phyloP scores from a whole-genome alignment of 192 early-diverging fungal genomes.

The Bifiguratus adelaidae region DNA sequence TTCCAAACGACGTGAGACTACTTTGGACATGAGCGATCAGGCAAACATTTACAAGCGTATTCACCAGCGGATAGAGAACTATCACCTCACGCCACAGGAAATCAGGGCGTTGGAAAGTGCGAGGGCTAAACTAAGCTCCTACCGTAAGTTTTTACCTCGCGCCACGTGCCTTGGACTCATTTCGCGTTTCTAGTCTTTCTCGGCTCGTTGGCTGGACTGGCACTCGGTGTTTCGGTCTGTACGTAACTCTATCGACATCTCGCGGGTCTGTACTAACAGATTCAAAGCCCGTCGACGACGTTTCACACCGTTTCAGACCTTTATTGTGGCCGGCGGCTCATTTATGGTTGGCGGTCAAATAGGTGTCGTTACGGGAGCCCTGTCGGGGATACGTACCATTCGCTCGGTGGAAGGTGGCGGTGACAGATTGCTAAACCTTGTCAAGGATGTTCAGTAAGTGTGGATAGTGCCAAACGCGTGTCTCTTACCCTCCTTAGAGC shows the following conservation, averaged over 20 bases:
- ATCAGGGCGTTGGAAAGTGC: slow-evolving; percentile 12
- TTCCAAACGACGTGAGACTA: not conserved
- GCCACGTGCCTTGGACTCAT: not conserved
- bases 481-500: not conserved
- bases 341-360: slow-evolving; percentile 23
- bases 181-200: slow-evolving; percentile 3
- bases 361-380: slow-evolving; percentile 16
- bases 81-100: slow-evolving; percentile 14
- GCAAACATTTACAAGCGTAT: not conserved
- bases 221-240: slow-evolving; percentile 11
- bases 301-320: slow-evolving; percentile 8
- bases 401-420: slow-evolving; percentile 11
- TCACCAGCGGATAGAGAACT: slow-evolving; percentile 13
- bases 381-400: slow-evolving; percentile 12
- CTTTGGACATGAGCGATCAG: not conserved
- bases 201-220: slow-evolving; percentile 13
- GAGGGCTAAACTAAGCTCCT: slow-evolving; percentile 8
- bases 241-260: not conserved
- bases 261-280: not conserved
- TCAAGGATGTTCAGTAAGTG: slow-evolving; percentile 21
- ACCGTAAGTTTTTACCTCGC: slow-evolving; percentile 18
- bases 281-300: slow-evolving; percentile 5
- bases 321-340: slow-evolving; percentile 12
- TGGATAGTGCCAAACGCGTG: not conserved
- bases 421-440: slow-evolving; percentile 13